These are phyloP conservation scores for Wallacemonas sp. DNA, from an alignment of 208 protist species.

Conservation along the genomic window DNA sequence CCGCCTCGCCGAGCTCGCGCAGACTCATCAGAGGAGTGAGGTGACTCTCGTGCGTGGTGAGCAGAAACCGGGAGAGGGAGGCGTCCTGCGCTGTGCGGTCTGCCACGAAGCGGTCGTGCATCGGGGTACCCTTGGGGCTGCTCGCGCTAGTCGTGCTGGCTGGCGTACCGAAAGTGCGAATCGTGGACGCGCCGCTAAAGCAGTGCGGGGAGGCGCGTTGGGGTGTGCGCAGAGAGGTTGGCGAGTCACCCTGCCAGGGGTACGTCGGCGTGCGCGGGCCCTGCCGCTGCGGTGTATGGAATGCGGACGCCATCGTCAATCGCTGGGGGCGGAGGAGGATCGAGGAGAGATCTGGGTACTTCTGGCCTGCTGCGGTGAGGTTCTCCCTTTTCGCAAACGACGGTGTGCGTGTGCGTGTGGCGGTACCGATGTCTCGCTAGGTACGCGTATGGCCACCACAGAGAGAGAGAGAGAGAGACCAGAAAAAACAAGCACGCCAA, in stretches of 20 bases:
- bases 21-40: slow-evolving; percentile 65
- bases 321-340: not conserved
- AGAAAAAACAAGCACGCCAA: no score
- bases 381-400: no score
- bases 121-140: slow-evolving; percentile 1
- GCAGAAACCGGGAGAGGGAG: slow-evolving; percentile 68
- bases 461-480: no score
- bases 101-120: slow-evolving; percentile 73
- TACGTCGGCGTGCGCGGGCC: not conserved
- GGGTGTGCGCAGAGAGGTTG: no score
- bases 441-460: no score
- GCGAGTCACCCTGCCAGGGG: not conserved
- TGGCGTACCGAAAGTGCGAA: slow-evolving; percentile 1
- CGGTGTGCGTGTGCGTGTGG: no score
- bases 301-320: slow-evolving; percentile 11
- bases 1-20: slow-evolving; percentile 21
- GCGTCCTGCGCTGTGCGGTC: slow-evolving; percentile 50
- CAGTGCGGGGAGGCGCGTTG: no score
- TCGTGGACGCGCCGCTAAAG: no score
- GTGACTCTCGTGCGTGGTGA: slow-evolving; percentile 75
- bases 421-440: no score
- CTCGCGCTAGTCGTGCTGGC: not conserved
- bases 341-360: slow-evolving; percentile 7
- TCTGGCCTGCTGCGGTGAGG: no score
- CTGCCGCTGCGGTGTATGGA: slow-evolving; percentile 13